Percentiles rank a stretch among this genome's conserved stretches.
Evolutionary conservation across 2,329 filamentous ascomycete genomes (phyloP).

Genomic region (Colletotrichum liaoningense): DNA sequence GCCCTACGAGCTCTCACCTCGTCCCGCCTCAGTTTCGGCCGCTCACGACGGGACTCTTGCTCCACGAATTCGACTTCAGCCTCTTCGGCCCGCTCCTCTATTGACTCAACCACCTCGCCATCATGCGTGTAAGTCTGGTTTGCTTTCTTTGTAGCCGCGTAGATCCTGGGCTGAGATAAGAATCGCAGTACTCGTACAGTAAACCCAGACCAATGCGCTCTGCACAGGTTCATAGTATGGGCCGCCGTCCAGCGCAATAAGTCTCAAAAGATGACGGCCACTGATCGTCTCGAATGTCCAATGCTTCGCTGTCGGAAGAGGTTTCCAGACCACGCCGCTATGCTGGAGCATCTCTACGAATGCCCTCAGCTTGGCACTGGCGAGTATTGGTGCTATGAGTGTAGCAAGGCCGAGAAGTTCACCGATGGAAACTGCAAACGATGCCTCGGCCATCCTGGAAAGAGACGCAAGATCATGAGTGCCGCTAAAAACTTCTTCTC

Average conservation of each 20-base stretch:
- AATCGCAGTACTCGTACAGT: conserved; percentile 55
- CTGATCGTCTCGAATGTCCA: conserved; percentile 63
- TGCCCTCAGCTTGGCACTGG: conserved; percentile 61
- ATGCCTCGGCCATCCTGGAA: conserved; percentile 62
- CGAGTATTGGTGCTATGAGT: conserved; percentile 69
- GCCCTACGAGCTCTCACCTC: conserved; percentile 47
- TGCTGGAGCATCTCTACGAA: conserved; percentile 63
- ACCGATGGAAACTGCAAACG: conserved; percentile 63
- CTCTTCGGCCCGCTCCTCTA: conserved; percentile 39
- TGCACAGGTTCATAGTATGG: conserved; percentile 68
- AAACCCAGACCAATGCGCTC: conserved; percentile 60
- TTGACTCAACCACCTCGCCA: conserved; percentile 39
- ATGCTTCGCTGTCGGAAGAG: conserved; percentile 61
- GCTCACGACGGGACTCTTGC: conserved; percentile 45
- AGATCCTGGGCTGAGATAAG: conserved; percentile 2
- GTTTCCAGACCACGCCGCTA: conserved; percentile 63
- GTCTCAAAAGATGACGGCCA: conserved; percentile 57
- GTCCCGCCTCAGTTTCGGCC: conserved; percentile 45
- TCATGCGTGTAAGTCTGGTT: conserved; percentile 48
- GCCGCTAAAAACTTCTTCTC: conserved; percentile 67
- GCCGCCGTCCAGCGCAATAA: conserved; percentile 66
- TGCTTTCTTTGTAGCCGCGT: background rate
- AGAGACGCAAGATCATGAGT: conserved; percentile 62
- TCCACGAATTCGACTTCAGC: conserved; percentile 39
- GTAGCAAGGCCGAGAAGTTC: conserved; percentile 63